A percentile compares a stretch with the other conserved stretches of the same genome.
Conservation (phyloP, 2,329 filamentous ascomycete species). For the Lojkania enalia region DNA sequence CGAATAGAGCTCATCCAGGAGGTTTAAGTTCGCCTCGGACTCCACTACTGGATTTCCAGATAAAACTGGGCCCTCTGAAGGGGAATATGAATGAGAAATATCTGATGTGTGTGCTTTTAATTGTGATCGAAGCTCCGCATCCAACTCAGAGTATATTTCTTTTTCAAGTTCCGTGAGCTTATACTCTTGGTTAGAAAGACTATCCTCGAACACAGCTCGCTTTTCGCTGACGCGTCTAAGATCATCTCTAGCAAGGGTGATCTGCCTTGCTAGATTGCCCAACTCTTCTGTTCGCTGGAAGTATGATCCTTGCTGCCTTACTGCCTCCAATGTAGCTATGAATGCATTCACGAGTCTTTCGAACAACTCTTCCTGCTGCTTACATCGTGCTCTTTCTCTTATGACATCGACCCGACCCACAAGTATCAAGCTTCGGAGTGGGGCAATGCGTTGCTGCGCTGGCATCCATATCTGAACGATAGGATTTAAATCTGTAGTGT, state of each 20-base stretch:
- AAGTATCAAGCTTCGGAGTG: conserved; percentile 6
- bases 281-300: not conserved
- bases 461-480: conserved; percentile 10
- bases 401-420: conserved; percentile 4
- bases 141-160: conserved; percentile 8
- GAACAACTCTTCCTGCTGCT: conserved; percentile 1
- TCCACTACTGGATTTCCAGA: not conserved
- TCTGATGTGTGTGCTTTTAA: not conserved
- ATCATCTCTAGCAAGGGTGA: not conserved
- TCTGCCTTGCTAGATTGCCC: not conserved
- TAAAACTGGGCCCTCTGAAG: not conserved
- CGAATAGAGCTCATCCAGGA: too few relatives aligned
- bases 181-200: conserved; percentile 13
- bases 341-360: conserved; percentile 3
- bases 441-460: conserved; percentile 3
- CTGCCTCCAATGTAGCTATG: conserved; percentile 1
- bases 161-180: conserved; percentile 10
- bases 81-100: not conserved
- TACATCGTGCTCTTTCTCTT: conserved; percentile 1
- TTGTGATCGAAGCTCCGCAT: conserved; percentile 2
- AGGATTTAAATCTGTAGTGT: too few relatives aligned
- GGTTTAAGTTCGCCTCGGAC: conserved; percentile 7
- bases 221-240: conserved; percentile 1
- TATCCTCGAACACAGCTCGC: conserved; percentile 6
- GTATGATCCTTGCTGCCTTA: conserved; percentile 1